These are phyloP conservation scores for Pulveroboletus ravenelii DNA, from an alignment of 768 basidiomycete species.

Conservation along the genomic window DNA sequence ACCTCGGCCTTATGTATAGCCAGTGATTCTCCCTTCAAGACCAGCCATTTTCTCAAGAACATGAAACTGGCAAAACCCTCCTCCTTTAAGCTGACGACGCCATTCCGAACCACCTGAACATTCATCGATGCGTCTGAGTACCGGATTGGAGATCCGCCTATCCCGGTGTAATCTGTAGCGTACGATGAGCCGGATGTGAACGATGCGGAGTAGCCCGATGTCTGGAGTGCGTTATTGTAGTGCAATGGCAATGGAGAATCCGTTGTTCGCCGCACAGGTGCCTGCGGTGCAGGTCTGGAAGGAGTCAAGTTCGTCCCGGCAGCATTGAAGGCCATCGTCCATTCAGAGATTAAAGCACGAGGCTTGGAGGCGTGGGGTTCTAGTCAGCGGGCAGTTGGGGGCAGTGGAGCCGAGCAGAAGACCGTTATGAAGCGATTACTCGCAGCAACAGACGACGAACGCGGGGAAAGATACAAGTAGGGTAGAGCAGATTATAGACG, in stretches of 20 bases:
- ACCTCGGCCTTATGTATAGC: conserved; percentile 92
- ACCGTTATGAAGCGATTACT: conserved; percentile 1
- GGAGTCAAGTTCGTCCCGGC: conserved; percentile 63
- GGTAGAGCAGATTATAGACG: neutral
- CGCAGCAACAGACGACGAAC: conserved; percentile 8
- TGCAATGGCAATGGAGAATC: conserved; percentile 30
- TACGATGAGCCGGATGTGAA: conserved; percentile 60
- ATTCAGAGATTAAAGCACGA: conserved; percentile 16
- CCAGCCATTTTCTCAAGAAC: conserved; percentile 87
- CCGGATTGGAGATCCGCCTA: conserved; percentile 73
- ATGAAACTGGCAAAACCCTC: conserved; percentile 90
- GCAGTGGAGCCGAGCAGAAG: neutral
- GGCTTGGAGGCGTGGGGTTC: conserved; percentile 1
- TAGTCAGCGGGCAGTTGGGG: neutral
- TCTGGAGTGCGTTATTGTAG: conserved; percentile 42
- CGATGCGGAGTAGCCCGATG: conserved; percentile 55
- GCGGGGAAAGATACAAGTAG: too few relatives aligned
- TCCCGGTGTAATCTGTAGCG: conserved; percentile 67
- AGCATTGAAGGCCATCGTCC: conserved; percentile 46
- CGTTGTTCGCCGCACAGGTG: conserved; percentile 47
- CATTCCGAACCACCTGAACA: conserved; percentile 57
- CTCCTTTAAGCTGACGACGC: conserved; percentile 86
- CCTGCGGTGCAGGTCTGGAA: conserved; percentile 72
- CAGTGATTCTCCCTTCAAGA: conserved; percentile 75
- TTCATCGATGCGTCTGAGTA: conserved; percentile 32